These are phyloP conservation scores for Lasiodiplodia theobromae DNA, from an alignment of 2,329 filamentous ascomycete genomes.

Conservation along the genomic window DNA sequence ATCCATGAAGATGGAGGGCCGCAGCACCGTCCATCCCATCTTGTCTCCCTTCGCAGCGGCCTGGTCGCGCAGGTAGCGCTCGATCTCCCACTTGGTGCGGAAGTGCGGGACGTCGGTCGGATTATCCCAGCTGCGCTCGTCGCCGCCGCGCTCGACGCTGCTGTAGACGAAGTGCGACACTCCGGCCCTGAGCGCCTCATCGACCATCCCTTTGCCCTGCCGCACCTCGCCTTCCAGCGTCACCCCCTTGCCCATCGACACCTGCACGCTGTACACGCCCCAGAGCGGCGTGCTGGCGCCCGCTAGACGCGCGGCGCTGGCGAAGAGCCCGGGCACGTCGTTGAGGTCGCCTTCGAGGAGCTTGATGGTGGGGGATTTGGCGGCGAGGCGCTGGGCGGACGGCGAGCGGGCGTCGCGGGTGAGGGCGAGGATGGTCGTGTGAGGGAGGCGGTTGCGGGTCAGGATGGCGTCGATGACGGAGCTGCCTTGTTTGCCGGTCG, in stretches of 20 bases:
- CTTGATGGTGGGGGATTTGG: constrained; percentile 56
- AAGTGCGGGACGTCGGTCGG: constrained; percentile 68
- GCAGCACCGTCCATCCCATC: background rate
- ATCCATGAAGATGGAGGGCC: background rate
- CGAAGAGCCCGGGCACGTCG: constrained; percentile 57
- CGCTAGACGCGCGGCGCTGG: constrained; percentile 48
- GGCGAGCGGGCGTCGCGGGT: constrained; percentile 60
- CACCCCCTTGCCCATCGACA: constrained; percentile 16
- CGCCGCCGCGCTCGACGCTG: constrained; percentile 41
- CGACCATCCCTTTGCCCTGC: constrained; percentile 47
- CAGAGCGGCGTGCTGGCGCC: constrained; percentile 35
- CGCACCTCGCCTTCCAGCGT: constrained; percentile 38
- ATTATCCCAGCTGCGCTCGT: constrained; percentile 50
- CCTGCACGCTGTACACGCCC: constrained; percentile 45
- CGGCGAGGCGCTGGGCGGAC: constrained; percentile 56
- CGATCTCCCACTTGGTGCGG: constrained; percentile 65
- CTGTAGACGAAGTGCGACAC: constrained; percentile 48
- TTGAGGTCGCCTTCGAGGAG: constrained; percentile 64
- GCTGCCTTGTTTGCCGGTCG: constrained; percentile 55
- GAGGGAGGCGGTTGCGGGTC: constrained; percentile 35
- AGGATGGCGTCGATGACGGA: constrained; percentile 50
- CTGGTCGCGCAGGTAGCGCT: constrained; percentile 61
- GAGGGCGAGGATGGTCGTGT: constrained; percentile 63
- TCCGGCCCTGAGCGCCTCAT: constrained; percentile 39
- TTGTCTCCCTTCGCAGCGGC: constrained; percentile 33